phyloP scores from a whole-genome alignment of 345 rosid genomes.

The Camelina sativa region DNA sequence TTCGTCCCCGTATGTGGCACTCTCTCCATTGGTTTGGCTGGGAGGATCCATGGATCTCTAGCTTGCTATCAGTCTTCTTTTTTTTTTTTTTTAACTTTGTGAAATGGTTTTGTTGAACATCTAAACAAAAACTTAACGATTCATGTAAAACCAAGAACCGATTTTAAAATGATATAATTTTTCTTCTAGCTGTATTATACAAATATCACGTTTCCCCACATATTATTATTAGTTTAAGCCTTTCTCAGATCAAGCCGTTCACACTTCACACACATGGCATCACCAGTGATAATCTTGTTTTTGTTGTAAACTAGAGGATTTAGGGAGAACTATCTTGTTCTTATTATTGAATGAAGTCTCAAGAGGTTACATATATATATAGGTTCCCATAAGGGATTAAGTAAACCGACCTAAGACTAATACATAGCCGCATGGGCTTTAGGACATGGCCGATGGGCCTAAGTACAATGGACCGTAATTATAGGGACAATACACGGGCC shows the following conservation, averaged over 20 bases:
- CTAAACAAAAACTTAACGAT: neutral
- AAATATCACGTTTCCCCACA: neutral
- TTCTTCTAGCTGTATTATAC: neutral
- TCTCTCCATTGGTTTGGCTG: neutral
- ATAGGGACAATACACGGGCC: too few species aligned
- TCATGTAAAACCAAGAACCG: neutral
- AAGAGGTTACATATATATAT: too few species aligned
- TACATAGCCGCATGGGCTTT: too few species aligned
- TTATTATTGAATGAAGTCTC: too few species aligned
- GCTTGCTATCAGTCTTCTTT: neutral
- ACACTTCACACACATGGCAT: slow-evolving; percentile 1
- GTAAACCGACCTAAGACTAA: too few species aligned
- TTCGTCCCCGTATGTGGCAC: neutral
- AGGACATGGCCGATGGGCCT: too few species aligned
- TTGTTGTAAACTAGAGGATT: too few species aligned
- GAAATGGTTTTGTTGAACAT: slow-evolving; percentile 4
- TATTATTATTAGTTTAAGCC: neutral
- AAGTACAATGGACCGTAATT: too few species aligned
- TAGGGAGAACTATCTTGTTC: too few species aligned
- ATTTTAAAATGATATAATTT: neutral
- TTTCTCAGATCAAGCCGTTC: neutral
- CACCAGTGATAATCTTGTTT: neutral
- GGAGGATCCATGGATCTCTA: neutral
- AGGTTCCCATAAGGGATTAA: too few species aligned
- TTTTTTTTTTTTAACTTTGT: neutral